Evolutionary conservation across 2,329 filamentous ascomycete species (phyloP).

Genomic region (Arthrinium phaeospermum): DNA sequence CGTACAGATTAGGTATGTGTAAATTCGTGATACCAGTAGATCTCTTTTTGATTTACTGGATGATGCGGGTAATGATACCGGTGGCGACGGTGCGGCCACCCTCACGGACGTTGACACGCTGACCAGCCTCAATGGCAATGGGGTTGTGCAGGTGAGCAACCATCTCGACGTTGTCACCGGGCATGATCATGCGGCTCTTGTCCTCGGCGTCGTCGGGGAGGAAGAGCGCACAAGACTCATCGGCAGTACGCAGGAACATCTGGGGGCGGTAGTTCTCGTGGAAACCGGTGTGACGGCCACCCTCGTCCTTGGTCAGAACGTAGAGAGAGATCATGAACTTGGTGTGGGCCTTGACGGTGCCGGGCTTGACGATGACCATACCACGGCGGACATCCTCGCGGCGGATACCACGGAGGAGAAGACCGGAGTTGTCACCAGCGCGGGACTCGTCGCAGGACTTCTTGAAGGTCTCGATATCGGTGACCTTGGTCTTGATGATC

Average conservation of each 20-base stretch:
- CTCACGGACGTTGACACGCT: constrained; percentile 98
- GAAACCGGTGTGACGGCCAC: constrained; percentile 96
- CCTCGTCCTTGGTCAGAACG: constrained; percentile 96
- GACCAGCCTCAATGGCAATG: constrained; percentile 85
- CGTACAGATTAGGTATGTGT: constrained; percentile 23
- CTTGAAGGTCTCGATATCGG: constrained; percentile 99
- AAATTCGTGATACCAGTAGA: constrained; percentile 15
- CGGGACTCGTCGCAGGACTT: constrained; percentile 97
- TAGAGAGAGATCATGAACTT: constrained; percentile 97
- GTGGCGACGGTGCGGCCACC: constrained; percentile 90
- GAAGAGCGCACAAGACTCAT: constrained; percentile 76
- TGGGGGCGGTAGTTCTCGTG: constrained; percentile 95
- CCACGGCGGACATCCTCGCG: constrained; percentile 93
- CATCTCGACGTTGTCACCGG: constrained; percentile 99
- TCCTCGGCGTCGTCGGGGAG: constrained; percentile 88
- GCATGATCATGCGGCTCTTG: constrained; percentile 80
- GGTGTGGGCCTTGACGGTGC: constrained; percentile 82
- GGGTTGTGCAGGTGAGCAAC: constrained; percentile 83
- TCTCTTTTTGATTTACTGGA: constrained; percentile 51
- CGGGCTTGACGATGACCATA: constrained; percentile 90
- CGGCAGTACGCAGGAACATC: constrained; percentile 92
- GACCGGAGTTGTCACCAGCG: constrained; percentile 97
- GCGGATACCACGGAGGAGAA: constrained; percentile 93
- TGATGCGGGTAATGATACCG: constrained; percentile 78
- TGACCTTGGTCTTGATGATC: constrained; percentile 97